These are phyloP conservation scores for Prunus padus DNA, from an alignment of 306 rosid species.

Conservation along the genomic window DNA sequence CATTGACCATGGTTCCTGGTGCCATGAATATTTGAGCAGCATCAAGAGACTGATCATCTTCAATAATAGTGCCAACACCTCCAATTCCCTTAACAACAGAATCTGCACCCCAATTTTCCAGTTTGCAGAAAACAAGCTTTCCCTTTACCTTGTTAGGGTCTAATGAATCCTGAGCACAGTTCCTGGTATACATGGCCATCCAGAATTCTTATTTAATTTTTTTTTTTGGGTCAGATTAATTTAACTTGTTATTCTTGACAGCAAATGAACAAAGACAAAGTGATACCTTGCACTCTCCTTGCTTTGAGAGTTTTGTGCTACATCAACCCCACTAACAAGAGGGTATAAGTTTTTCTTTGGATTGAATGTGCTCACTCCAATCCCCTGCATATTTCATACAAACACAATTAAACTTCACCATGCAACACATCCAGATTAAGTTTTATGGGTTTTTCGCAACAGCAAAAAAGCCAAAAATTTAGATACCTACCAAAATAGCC, in stretches of 20 bases:
- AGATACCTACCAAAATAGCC: too few species aligned
- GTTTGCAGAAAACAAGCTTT: constrained; percentile 57
- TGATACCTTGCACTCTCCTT: constrained; percentile 56
- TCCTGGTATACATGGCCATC: constrained; percentile 20
- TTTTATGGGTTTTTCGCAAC: too few species aligned
- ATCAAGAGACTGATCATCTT: constrained; percentile 46
- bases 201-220: background rate
- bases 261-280: background rate
- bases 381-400: constrained; percentile 48
- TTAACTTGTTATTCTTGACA: constrained; percentile 3
- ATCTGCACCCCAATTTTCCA: constrained; percentile 50
- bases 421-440: too few species aligned
- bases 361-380: constrained; percentile 59
- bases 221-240: background rate
- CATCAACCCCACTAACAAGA: constrained; percentile 62
- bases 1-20: constrained; percentile 62
- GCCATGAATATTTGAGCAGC: constrained; percentile 68
- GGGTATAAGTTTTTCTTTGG: constrained; percentile 50
- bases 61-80: constrained; percentile 61
- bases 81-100: constrained; percentile 62
- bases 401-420: background rate
- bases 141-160: constrained; percentile 67
- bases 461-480: too few species aligned
- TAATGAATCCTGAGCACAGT: constrained; percentile 38
- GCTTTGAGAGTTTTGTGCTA: constrained; percentile 38